Evolutionary conservation across 768 basidiomycete genomes (phyloP), one percentile per base, ranked within the genome.

Genomic region (Boletus rex-veris): DNA sequence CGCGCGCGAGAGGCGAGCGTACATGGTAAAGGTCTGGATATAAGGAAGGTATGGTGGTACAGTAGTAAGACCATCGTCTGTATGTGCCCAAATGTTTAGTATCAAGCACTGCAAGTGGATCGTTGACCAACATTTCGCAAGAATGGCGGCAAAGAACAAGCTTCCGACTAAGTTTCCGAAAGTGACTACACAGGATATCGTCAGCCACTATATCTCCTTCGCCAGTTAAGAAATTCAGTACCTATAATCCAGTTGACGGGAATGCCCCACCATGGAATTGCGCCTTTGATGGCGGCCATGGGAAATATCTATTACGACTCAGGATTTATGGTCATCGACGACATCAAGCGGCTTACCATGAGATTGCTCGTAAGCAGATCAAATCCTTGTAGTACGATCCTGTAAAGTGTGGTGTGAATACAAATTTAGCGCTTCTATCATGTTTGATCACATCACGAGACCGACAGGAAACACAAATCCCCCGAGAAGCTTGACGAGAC

Each of bases 311-410:
- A 47, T n/a, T 21, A 11, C 2, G 11, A 24, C 24, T 70, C 30
- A 55, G 19, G 21, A 38, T 37, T 37, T 19, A 5, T 31, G 18
- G 5, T 7, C 10, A 14, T 28, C 7, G 8, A 31, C 10, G 24
- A 18, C 14, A 33, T 9, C 4, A 33, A 50, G 9, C 11, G 33
- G 44, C 67, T 44, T 55, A 86, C 86, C 85, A 90, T 80, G 80
- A 90, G 82, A 63, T 88, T 86, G 62, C 86, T 88, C 45, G 87
- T 89, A 35, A 89, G 66, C 1, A 90, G 76, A 53, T 90, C 87
- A 41, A 82, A 74, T 2, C 83, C 83, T 69, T 87, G 84, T 14
- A 89, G 72, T 14, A 86, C 77, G 55, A 90, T 87, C 87, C 87
- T 89, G 57, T 19, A 36, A 35, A 12, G 3, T 18, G 14, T 9